Base-by-base conservation (phyloP, 2,329 filamentous ascomycete species). In the Calonectria hawksworthii region DNA sequence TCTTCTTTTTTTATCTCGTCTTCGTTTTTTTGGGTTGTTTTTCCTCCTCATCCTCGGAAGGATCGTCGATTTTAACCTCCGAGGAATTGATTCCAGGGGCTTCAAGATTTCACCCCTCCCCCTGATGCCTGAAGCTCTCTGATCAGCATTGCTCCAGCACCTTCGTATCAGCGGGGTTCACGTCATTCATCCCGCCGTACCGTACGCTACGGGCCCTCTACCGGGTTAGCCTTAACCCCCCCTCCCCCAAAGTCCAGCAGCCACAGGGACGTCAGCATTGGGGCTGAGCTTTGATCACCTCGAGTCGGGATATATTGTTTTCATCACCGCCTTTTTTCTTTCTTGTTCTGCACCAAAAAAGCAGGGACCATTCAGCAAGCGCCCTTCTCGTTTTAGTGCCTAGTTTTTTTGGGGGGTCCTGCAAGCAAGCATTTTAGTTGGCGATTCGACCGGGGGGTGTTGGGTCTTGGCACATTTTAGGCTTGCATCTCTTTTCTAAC, bases 261-360 rank as follows among this genome's bases (percentile, higher is more conserved):
- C 68, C 14, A 36, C 68, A 23, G 47, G 59, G 64, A 72, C 64
- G 70, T 68, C 70, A 73, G 70, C 70, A 67, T 26, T 44, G 70
- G 64, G 70, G 70, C 70, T 73, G 70, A 68, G 64, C 36, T 67
- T 63, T 41, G 56, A 6, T 38, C 56, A 38, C 23, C 34, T 23
- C 8, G 6, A 63, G 56, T 21, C 16, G 23, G 36, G 56, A 63
- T 63, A 63, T 63, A 63, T 63, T 63, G 56, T 18, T 38, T 16
- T 5, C 56, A 63, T 63, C 56, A 63, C 56, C 56, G 56, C 56
- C 56, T 63, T 63, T 63, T 59, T 36, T 59, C 26, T 21, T 63
- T 30, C 6, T 7, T 16, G 56, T 63, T 36, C 56, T 63, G 56
- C 56, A 63, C 36, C 34, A n/a, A 23, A 13, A 63, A 30, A 41